Conservation (phyloP, 1,284 basidiomycete species). For the Neonothopanus nambi region DNA sequence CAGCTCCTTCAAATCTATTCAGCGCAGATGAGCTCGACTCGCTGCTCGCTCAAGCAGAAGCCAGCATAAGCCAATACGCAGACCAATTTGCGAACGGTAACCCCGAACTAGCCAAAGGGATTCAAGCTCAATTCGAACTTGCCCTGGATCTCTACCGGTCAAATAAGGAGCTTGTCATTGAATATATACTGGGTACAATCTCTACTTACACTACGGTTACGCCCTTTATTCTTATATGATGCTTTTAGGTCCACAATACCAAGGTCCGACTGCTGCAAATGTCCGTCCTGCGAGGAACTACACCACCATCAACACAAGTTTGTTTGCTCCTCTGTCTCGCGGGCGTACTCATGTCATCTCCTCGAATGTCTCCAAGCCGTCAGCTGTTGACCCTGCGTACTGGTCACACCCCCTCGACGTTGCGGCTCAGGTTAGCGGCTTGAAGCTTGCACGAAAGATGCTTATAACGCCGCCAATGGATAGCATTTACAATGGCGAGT, state of each 20-base stretch:
- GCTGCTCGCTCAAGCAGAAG: conserved; percentile 22
- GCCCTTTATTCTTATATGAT: not conserved
- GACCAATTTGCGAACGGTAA: conserved; percentile 32
- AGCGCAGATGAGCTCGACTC: conserved; percentile 13
- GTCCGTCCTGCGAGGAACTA: conserved; percentile 27
- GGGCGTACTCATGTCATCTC: conserved; percentile 33
- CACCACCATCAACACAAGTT: conserved; percentile 29
- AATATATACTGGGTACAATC: conserved; percentile 30
- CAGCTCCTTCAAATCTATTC: conserved; percentile 28
- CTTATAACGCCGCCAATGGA: conserved; percentile 23
- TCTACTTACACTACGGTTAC: not conserved
- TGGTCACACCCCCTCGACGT: conserved; percentile 29
- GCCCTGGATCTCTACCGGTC: conserved; percentile 25
- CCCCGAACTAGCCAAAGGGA: conserved; percentile 27
- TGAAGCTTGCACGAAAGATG: conserved; percentile 25
- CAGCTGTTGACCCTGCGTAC: conserved; percentile 29
- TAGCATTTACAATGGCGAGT: conserved; percentile 26
- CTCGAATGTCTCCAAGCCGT: conserved; percentile 19
- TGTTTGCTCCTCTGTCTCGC: conserved; percentile 31
- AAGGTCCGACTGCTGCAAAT: conserved; percentile 23
- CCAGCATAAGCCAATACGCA: conserved; percentile 25
- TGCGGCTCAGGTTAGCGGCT: conserved; percentile 23
- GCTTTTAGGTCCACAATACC: conserved; percentile 31
- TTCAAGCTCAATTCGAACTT: conserved; percentile 28
- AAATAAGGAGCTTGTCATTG: conserved; percentile 23